A percentile compares a stretch with the other conserved stretches of the same genome.
Evolutionary conservation across 2,329 filamentous ascomycete species (phyloP).

Genomic region (Neospermospora avenae): DNA sequence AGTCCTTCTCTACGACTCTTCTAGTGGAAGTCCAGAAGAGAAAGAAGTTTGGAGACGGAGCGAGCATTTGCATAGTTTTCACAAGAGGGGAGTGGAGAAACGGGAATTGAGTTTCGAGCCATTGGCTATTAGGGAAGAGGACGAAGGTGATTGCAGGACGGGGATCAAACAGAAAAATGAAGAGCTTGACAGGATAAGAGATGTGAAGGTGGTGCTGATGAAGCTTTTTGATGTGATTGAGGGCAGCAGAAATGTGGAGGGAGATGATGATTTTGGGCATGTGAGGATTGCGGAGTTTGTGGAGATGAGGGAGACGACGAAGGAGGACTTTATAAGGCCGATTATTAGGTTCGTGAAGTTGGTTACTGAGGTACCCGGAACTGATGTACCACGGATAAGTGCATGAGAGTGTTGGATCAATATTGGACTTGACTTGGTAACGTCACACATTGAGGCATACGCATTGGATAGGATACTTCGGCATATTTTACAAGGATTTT

Average conservation of each 20-base stretch:
- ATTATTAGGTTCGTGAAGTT: constrained; percentile 1
- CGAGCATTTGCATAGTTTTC: constrained; percentile 12
- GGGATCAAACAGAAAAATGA: not conserved
- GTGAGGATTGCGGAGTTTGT: not conserved
- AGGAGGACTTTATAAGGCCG: not conserved
- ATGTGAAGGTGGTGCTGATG: not conserved
- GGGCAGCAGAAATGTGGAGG: not conserved
- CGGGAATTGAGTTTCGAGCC: constrained; percentile 9
- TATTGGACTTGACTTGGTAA: not conserved
- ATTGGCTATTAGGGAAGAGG: not conserved
- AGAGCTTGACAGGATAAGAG: not conserved
- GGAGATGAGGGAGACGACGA: not conserved
- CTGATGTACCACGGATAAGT: too few species aligned
- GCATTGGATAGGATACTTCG: too few species aligned
- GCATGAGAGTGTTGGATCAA: not conserved
- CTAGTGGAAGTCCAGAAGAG: too few species aligned
- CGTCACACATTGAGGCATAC: too few species aligned
- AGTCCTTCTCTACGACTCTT: constrained; percentile 9
- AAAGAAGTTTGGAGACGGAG: constrained; percentile 6
- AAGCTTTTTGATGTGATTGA: not conserved
- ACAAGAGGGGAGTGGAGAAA: not conserved
- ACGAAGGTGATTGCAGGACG: not conserved
- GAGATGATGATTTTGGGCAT: not conserved
- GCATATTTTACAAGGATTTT: too few species aligned
- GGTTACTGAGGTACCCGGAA: not conserved